These are phyloP conservation scores for Macadamia tetraphylla DNA, from an alignment of 164 flowering plant genomes.

Conservation along the genomic window DNA sequence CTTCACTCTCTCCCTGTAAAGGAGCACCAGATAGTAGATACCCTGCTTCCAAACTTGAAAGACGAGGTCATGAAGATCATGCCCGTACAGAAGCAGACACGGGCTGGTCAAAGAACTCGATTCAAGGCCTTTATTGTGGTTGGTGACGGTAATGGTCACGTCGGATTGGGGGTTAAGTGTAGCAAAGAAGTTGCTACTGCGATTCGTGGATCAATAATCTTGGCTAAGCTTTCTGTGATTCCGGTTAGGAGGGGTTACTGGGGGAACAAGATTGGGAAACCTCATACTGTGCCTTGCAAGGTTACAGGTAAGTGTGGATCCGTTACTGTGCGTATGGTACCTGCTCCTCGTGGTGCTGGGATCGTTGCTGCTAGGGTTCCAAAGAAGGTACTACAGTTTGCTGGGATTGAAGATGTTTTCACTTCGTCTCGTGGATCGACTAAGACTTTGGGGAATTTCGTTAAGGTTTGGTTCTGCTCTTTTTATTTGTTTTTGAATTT, in stretches of 20 bases:
- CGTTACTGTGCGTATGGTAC: slow-evolving; percentile 70
- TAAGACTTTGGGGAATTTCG: slow-evolving; percentile 80
- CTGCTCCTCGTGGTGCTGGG: too few relatives aligned
- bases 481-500: too few relatives aligned
- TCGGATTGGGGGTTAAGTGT: slow-evolving; percentile 79
- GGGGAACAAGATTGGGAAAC: slow-evolving; percentile 88
- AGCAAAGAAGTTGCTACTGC: slow-evolving; percentile 81
- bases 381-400: slow-evolving; percentile 62
- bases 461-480: slow-evolving; percentile 42
- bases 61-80: slow-evolving; percentile 91
- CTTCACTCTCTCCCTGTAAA: slow-evolving; percentile 72
- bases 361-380: too few relatives aligned
- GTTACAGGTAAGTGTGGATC: slow-evolving; percentile 60
- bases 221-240: slow-evolving; percentile 68
- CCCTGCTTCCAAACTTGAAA: slow-evolving; percentile 43
- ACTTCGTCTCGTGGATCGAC: slow-evolving; percentile 80
- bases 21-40: slow-evolving; percentile 19
- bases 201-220: slow-evolving; percentile 63
- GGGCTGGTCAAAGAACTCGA: slow-evolving; percentile 81
- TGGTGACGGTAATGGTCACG: slow-evolving; percentile 73
- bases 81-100: slow-evolving; percentile 85
- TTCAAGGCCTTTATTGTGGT: slow-evolving; percentile 88
- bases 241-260: slow-evolving; percentile 82
- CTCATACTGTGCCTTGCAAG: slow-evolving; percentile 81
- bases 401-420: slow-evolving; percentile 9